Evolutionary conservation across 345 rosid species (phyloP), one percentile per base, ranked within the genome.

Genomic region (Eucalyptus tenuipes): DNA sequence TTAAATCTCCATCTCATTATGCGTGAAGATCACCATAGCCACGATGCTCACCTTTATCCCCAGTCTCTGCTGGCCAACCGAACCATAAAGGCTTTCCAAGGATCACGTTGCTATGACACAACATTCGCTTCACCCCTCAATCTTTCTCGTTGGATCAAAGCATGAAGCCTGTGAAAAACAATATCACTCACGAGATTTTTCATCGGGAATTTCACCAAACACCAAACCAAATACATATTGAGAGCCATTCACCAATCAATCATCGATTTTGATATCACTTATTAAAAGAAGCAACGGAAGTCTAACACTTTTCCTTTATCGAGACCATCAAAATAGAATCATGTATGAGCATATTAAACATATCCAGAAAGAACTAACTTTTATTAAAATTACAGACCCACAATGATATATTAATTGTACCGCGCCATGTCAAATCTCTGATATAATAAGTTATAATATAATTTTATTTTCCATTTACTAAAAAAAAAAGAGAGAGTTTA

Each of bases 361-460:
- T 71, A 18, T 33, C 3, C 2, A 18, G 0, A 9, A 1, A 9
- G 2, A 33, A 18, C 3, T 25, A 18, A 3, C 4, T 0, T 33
- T 42, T 6, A 71, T 2, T 17, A 37, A 33, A 33, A 33, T 10
- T 71, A 33, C 0, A 0, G 4, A 68, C 3, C 44, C 18, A 17
- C 13, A 9, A 33, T 10, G 24, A 17, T 33, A 8, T 6, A 3
- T 4, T 5, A 9, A 68, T 17, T 4, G 13, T 20, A 16, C 1
- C 5, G 24, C 13, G 10, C 7, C 44, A 33, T 44, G 17, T 33
- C 25, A 17, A 8, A 33, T 33, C 13, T 33, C 0, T 2, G 2
- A 18, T 9, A 14, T 31, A 66, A 17, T 3, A n/a, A n/a, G 4
- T 6, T 13, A 29, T n/a, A n/a, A 8, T 4, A 7, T 16, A n/a